Conservation (phyloP, 257 asterid genomes). For the Striga asiatica region DNA sequence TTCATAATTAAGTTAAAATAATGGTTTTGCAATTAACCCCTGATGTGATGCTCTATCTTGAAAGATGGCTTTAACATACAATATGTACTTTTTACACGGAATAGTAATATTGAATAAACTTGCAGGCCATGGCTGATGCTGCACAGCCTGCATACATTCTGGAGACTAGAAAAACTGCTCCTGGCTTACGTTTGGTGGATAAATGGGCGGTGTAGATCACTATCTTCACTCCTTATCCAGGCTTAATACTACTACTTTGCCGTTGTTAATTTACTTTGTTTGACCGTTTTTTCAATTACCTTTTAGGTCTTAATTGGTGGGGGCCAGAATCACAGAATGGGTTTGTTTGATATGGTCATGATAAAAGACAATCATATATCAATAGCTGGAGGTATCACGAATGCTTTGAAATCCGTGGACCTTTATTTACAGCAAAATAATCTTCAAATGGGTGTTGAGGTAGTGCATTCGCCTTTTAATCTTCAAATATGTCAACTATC, state of each 20-base stretch:
- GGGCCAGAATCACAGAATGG: slow-evolving; percentile 93
- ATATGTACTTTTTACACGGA: neutral
- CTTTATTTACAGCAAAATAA: slow-evolving; percentile 53
- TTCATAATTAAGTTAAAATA: neutral
- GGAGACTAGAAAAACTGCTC: slow-evolving; percentile 97
- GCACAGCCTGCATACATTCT: slow-evolving; percentile 76
- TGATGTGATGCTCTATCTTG: neutral
- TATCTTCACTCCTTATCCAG: slow-evolving; percentile 12
- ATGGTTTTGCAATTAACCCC: neutral
- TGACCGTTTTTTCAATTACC: slow-evolving; percentile 6
- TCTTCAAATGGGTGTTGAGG: slow-evolving; percentile 94
- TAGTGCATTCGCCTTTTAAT: slow-evolving; percentile 16
- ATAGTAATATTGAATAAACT: slow-evolving; percentile 1
- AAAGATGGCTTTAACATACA: neutral
- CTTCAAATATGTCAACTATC: neutral
- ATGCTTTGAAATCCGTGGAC: slow-evolving; percentile 78
- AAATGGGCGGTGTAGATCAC: slow-evolving; percentile 95
- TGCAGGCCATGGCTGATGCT: slow-evolving; percentile 95
- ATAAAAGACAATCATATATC: slow-evolving; percentile 97
- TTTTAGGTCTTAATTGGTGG: slow-evolving; percentile 85
- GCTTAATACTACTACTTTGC: neutral
- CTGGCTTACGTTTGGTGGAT: slow-evolving; percentile 91
- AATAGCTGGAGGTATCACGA: slow-evolving; percentile 67
- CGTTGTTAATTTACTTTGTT: neutral
- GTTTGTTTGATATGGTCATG: slow-evolving; percentile 94